Evolutionary conservation across 2,329 filamentous ascomycete species (phyloP), one percentile per base, ranked within the genome.

Genomic region (Aspergillus carbonarius): DNA sequence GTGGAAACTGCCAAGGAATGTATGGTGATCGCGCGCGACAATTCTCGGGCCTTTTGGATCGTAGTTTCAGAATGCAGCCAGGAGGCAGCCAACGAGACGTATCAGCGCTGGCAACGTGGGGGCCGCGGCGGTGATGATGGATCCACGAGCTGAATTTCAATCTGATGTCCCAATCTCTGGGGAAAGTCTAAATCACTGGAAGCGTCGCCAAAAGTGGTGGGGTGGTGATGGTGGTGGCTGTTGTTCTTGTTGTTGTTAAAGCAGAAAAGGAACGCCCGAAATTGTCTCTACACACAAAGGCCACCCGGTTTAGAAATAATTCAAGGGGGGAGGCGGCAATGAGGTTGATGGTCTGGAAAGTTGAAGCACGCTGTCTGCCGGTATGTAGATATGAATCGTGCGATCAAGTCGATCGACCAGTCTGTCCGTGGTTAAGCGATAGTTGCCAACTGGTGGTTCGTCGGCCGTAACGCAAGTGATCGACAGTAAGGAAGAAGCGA

Each of bases 1-100:
- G 66, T 68, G 65, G 66, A 61, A 63, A 68, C 68, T 65, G 69
- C 71, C 70, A 72, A 73, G 70, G 44, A 62, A 60, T 60, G 63
- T 61, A 61, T 53, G 57, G 62, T 58, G 54, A 55, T 56, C 39
- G 48, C 35, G 42, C 46, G 54, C 35, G 46, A 40, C 44, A 50
- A 59, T 53, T 60, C 50, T 61, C 47, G 52, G 42, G 25, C 30
- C 18, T 47, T 46, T 49, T 59, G 18, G 51, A 54, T 56, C 47
- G 55, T 52, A 49, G 46, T 49, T 55, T 48, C 54, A 63, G 59
- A 59, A 46, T 56, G 57, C 60, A 60, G 58, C 55, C 54, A 50
- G 39, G 47, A 53, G 49, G 52, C 52, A 54, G 48, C 55, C 54
- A 50, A 48, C 47, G 34, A 50, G 37, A 60, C 42, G 27, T 17